Percentiles rank a stretch among this genome's conserved stretches.
Evolutionary conservation across 805 yeast species (phyloP).

Genomic region (Metschnikowia lachancei): DNA sequence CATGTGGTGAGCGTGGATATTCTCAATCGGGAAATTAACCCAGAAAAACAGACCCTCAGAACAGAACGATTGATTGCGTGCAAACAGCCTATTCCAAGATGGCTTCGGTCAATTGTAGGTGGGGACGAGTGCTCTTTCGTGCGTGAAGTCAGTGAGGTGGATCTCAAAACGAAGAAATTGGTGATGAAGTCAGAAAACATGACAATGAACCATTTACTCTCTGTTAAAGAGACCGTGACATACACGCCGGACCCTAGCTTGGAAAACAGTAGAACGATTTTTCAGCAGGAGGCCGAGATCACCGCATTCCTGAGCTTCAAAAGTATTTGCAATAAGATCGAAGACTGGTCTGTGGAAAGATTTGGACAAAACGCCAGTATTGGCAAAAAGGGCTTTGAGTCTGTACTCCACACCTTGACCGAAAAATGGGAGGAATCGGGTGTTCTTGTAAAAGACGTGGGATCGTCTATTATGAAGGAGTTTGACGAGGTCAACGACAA

Average conservation of each 20-base stretch:
- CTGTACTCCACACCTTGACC: constrained; percentile 57
- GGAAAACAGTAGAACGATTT: constrained; percentile 53
- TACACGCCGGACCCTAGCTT: constrained; percentile 66
- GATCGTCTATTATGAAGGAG: constrained; percentile 27
- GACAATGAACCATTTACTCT: constrained; percentile 71
- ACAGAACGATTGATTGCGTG: constrained; percentile 90
- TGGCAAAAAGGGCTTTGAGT: constrained; percentile 84
- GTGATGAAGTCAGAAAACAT: constrained; percentile 83
- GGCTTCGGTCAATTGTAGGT: constrained; percentile 75
- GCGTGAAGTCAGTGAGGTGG: constrained; percentile 85
- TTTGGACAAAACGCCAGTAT: constrained; percentile 82
- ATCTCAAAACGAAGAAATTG: constrained; percentile 58
- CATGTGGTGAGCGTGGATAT: constrained; percentile 95
- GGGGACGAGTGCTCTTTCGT: constrained; percentile 73
- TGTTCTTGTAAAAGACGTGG: constrained; percentile 34
- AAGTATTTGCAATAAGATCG: constrained; percentile 74
- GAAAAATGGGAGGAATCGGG: constrained; percentile 44
- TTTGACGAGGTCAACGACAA: constrained; percentile 25
- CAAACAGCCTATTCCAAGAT: constrained; percentile 78
- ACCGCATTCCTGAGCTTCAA: constrained; percentile 76
- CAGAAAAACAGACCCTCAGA: constrained; percentile 48
- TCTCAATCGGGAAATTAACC: constrained; percentile 64
- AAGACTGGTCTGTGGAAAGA: constrained; percentile 88
- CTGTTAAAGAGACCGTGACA: constrained; percentile 83
- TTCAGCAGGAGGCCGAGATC: constrained; percentile 82